Conservation (phyloP, 2,329 filamentous ascomycete species). For the Claviceps digitariae region DNA sequence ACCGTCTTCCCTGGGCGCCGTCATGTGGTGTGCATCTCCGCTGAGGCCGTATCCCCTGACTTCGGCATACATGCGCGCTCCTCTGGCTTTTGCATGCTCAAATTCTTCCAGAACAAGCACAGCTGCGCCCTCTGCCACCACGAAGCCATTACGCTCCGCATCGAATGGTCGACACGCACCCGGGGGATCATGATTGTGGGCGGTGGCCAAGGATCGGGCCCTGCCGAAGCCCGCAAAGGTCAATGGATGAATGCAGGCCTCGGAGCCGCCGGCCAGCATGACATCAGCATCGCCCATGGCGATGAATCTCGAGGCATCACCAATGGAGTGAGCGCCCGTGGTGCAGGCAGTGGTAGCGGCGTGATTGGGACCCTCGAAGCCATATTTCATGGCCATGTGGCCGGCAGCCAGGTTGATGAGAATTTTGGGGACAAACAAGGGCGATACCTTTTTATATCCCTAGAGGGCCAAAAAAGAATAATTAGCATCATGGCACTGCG, state of each 20-base stretch:
- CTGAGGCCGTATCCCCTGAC: conserved; percentile 80
- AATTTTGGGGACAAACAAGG: conserved; percentile 82
- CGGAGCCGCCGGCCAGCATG: conserved; percentile 90
- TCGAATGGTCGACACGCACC: conserved; percentile 82
- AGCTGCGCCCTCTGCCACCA: conserved; percentile 84
- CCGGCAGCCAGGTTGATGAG: conserved; percentile 92
- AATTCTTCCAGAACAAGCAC: conserved; percentile 81
- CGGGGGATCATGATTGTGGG: conserved; percentile 58
- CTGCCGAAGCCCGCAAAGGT: conserved; percentile 85
- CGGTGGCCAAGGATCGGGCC: conserved; percentile 72
- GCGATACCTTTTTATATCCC: conserved; percentile 89
- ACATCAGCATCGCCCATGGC: conserved; percentile 83
- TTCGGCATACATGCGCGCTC: conserved; percentile 78
- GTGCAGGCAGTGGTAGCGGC: conserved; percentile 90
- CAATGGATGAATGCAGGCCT: conserved; percentile 90
- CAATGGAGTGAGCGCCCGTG: conserved; percentile 87
- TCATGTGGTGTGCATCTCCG: conserved; percentile 87
- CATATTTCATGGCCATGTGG: conserved; percentile 85
- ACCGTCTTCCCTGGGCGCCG: conserved; percentile 72
- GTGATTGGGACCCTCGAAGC: conserved; percentile 84
- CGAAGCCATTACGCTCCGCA: conserved; percentile 64
- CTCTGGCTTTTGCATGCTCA: conserved; percentile 68
- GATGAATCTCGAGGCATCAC: conserved; percentile 87
- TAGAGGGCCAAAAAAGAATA: conserved; percentile 19
- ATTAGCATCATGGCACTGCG: background rate